Evolutionary conservation across 2,329 filamentous ascomycete species (phyloP).

Genomic region (Microascus cirrosus): DNA sequence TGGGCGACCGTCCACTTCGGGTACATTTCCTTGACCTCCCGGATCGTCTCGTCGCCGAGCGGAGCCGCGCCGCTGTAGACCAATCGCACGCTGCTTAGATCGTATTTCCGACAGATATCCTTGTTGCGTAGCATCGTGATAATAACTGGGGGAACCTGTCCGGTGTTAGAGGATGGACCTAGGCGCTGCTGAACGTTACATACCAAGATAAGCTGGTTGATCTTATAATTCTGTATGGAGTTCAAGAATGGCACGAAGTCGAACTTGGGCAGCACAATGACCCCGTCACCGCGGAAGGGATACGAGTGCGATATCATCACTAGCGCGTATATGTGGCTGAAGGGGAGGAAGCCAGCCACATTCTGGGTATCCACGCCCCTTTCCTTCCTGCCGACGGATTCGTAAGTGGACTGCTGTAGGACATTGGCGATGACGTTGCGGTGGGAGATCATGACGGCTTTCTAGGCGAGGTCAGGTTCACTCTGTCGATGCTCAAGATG

Average conservation of each 20-base stretch:
- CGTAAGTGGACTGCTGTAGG: slow-evolving; percentile 44
- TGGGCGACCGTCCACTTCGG: slow-evolving; percentile 55
- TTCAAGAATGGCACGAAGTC: slow-evolving; percentile 52
- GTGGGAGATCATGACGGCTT: slow-evolving; percentile 72
- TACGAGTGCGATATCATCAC: slow-evolving; percentile 57
- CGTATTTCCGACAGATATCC: slow-evolving; percentile 50
- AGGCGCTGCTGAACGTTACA: no score
- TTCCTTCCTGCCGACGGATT: slow-evolving; percentile 18
- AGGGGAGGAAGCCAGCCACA: slow-evolving; percentile 55
- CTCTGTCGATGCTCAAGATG: background rate
- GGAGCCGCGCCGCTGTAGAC: slow-evolving; percentile 72
- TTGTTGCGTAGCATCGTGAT: slow-evolving; percentile 62
- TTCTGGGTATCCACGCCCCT: slow-evolving; percentile 12
- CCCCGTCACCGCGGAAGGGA: slow-evolving; percentile 59
- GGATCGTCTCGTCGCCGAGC: slow-evolving; percentile 59
- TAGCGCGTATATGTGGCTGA: slow-evolving; percentile 70
- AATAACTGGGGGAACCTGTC: slow-evolving; percentile 69
- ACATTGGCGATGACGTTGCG: slow-evolving; percentile 64
- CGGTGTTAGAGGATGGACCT: slow-evolving; percentile 18
- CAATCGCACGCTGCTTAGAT: slow-evolving; percentile 54
- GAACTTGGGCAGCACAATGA: slow-evolving; percentile 62
- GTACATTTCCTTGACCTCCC: slow-evolving; percentile 48
- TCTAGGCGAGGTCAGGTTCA: slow-evolving; percentile 27
- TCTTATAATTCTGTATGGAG: slow-evolving; percentile 56
- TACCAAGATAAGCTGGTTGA: slow-evolving; percentile 36